Evolutionary conservation across 2,329 filamentous ascomycete genomes (phyloP).

Genomic region (Calonectria pauciramosa): DNA sequence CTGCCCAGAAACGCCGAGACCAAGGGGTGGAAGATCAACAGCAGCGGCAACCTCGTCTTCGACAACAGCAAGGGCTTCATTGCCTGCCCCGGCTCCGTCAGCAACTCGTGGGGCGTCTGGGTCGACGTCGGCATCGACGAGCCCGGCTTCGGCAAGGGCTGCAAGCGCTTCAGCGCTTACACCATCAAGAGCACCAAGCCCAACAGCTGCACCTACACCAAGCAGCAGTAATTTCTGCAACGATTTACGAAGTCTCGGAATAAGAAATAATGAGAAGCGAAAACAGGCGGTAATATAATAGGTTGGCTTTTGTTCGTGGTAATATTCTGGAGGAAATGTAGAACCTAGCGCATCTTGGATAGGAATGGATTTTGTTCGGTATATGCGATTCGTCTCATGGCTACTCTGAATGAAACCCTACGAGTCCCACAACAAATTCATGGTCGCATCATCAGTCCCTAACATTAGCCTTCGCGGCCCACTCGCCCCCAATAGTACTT

Average conservation of each 20-base stretch:
- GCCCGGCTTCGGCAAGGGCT: constrained; percentile 54
- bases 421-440: background rate
- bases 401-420: background rate
- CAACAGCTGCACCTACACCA: constrained; percentile 53
- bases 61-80: constrained; percentile 56
- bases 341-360: background rate
- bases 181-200: constrained; percentile 48
- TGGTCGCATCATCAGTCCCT: background rate
- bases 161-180: constrained; percentile 52
- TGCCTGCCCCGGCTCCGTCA: constrained; percentile 65
- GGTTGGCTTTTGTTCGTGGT: background rate
- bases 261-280: background rate
- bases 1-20: constrained; percentile 59
- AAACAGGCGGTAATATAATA: background rate
- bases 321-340: background rate
- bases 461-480: background rate
- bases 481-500: too few relatives aligned
- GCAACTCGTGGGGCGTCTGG: constrained; percentile 57
- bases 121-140: constrained; percentile 46
- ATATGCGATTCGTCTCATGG: background rate
- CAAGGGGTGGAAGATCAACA: constrained; percentile 62
- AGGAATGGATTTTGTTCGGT: background rate
- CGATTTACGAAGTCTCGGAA: background rate
- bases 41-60: constrained; percentile 60
- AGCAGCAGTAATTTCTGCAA: background rate